phyloP scores from a whole-genome alignment of 2,329 filamentous ascomycete species.

The Polychaeton citri region DNA sequence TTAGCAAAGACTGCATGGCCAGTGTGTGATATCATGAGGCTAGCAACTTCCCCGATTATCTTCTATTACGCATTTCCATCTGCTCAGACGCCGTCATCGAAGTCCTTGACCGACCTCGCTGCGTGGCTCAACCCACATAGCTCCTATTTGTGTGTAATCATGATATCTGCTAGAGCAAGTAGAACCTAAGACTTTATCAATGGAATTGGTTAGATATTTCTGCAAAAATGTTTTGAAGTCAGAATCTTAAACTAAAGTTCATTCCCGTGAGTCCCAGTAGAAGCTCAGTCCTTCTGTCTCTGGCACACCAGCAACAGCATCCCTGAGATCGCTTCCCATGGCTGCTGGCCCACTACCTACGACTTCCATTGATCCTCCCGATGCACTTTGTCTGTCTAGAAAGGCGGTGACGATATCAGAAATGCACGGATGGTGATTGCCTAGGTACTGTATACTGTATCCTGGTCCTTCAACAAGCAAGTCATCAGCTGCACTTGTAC shows the following conservation, averaged over 20 bases:
- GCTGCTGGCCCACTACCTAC: constrained; percentile 16
- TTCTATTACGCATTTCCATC: too few species aligned
- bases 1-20: too few species aligned
- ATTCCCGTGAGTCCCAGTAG: constrained; percentile 17
- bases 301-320: constrained; percentile 8
- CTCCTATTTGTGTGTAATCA: too few species aligned
- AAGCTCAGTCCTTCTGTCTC: constrained; percentile 6
- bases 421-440: constrained; percentile 12
- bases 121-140: too few species aligned
- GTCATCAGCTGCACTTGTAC: background rate
- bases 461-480: constrained; percentile 4
- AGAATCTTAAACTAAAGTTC: background rate
- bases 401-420: constrained; percentile 13
- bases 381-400: constrained; percentile 7
- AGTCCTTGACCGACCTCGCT: too few species aligned
- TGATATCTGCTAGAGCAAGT: too few species aligned
- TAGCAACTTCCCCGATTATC: too few species aligned
- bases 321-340: constrained; percentile 15
- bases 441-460: constrained; percentile 12
- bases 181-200: too few species aligned
- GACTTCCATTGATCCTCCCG: constrained; percentile 11
- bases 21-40: too few species aligned
- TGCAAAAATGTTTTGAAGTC: too few species aligned
- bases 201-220: too few species aligned
- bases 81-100: too few species aligned